A percentile compares a stretch with the other conserved stretches of the same genome.
These are phyloP conservation scores for Brettanomyces anomalus DNA, from an alignment of 805 yeast genomes.

Conservation along the genomic window DNA sequence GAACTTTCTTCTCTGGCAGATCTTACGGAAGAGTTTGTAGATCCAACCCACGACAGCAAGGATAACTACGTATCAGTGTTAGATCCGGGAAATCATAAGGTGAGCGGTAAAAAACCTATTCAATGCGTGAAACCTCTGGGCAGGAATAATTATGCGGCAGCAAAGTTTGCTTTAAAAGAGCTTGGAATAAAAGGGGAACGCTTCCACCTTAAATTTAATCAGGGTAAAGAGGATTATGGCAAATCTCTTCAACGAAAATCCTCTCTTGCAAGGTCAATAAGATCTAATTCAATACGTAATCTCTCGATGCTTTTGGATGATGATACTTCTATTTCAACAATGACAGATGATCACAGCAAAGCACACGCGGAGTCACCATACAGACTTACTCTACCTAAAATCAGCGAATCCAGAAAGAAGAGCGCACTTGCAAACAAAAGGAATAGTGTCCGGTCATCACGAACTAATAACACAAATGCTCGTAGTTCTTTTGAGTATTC, in stretches of 20 bases:
- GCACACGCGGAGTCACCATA: neutral
- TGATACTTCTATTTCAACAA: constrained; percentile 6
- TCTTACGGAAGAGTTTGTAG: too few species aligned
- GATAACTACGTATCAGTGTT: neutral
- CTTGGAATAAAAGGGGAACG: neutral
- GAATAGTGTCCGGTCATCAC: too few species aligned
- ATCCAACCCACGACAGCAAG: too few species aligned
- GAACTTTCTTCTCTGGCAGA: too few species aligned
- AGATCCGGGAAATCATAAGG: neutral
- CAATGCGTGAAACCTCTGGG: neutral
- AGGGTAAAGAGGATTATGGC: neutral
- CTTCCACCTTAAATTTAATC: neutral
- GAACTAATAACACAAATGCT: too few species aligned
- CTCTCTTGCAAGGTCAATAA: constrained; percentile 10
- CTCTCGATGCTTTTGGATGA: constrained; percentile 15
- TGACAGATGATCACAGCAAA: constrained; percentile 14
- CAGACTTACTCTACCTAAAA: neutral
- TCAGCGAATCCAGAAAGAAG: constrained; percentile 2
- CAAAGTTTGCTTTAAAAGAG: neutral
- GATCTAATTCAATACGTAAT: constrained; percentile 22
- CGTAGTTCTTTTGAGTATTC: constrained; percentile 16
- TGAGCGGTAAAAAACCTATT: neutral
- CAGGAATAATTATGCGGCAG: neutral
- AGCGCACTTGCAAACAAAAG: neutral
- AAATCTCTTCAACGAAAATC: neutral